Conservation (phyloP, 768 basidiomycete genomes). For the Agaricus subrufescens region DNA sequence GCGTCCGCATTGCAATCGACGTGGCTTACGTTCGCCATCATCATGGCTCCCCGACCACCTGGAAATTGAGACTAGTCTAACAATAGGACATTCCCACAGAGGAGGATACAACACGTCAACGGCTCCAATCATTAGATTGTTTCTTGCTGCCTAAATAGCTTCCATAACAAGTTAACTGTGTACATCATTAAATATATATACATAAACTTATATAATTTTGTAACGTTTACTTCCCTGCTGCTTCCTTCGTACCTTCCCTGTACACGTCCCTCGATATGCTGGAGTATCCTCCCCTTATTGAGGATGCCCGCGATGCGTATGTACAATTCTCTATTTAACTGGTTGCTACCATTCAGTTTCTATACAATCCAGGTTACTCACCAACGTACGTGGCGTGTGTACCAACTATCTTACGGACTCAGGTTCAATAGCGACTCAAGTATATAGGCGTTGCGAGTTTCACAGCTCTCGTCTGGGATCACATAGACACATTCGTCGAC, state of each 20-base stretch:
- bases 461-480: conserved; percentile 53
- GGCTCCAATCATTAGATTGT: too few relatives aligned
- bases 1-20: too few relatives aligned
- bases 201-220: not conserved
- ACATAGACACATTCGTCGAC: conserved; percentile 45
- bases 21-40: too few relatives aligned
- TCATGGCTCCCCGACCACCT: too few relatives aligned
- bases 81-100: too few relatives aligned
- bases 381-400: not conserved
- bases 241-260: not conserved
- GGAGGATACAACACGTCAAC: too few relatives aligned
- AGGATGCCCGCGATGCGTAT: not conserved
- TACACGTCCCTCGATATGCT: not conserved
- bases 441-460: conserved; percentile 49
- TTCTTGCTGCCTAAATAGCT: too few relatives aligned
- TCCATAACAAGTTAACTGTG: too few relatives aligned
- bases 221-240: not conserved
- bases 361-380: not conserved
- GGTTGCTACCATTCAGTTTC: not conserved
- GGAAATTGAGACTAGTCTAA: too few relatives aligned
- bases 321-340: not conserved
- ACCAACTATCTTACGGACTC: not conserved
- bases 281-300: not conserved
- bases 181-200: too few relatives aligned
- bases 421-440: conserved; percentile 20